Conservation (phyloP, 2,329 filamentous ascomycete species). For the Graphiopsis chlorocephala region DNA sequence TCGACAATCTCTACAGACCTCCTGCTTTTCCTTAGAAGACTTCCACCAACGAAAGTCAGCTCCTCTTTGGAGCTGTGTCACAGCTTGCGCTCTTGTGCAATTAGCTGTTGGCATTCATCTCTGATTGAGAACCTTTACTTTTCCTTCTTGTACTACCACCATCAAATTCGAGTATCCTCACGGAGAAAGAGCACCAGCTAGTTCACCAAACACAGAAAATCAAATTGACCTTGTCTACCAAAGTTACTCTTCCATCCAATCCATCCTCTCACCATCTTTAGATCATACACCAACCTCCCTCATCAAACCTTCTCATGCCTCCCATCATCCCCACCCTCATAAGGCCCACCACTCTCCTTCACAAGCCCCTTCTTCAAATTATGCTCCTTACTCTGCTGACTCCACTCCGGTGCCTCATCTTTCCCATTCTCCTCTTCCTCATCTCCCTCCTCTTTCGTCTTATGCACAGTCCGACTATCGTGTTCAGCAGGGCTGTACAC, state of each 20-base stretch:
- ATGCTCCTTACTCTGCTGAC: slow-evolving; percentile 53
- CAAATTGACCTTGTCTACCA: not conserved
- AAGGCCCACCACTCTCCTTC: slow-evolving; percentile 41
- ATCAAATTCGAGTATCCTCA: not conserved
- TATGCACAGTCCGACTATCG: slow-evolving; percentile 57
- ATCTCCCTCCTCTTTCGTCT: slow-evolving; percentile 62
- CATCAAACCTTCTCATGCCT: slow-evolving; percentile 33
- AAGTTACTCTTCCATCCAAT: not conserved
- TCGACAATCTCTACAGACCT: not conserved
- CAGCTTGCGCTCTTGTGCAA: not conserved
- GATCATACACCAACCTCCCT: not conserved
- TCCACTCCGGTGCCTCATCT: slow-evolving; percentile 62
- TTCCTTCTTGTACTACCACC: not conserved
- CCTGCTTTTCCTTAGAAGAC: not conserved
- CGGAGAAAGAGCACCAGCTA: not conserved
- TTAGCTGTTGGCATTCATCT: not conserved
- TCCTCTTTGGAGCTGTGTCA: not conserved
- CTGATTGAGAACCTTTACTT: not conserved
- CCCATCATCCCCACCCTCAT: slow-evolving; percentile 36
- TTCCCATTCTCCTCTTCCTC: slow-evolving; percentile 60
- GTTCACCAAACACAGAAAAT: not conserved
- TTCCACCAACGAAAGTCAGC: not conserved
- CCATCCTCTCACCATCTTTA: not conserved
- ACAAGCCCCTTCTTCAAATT: slow-evolving; percentile 59
- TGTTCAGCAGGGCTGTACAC: slow-evolving; percentile 65